Conservation (phyloP, 73 alveolate species). For the Tetrahymena elliotti region DNA sequence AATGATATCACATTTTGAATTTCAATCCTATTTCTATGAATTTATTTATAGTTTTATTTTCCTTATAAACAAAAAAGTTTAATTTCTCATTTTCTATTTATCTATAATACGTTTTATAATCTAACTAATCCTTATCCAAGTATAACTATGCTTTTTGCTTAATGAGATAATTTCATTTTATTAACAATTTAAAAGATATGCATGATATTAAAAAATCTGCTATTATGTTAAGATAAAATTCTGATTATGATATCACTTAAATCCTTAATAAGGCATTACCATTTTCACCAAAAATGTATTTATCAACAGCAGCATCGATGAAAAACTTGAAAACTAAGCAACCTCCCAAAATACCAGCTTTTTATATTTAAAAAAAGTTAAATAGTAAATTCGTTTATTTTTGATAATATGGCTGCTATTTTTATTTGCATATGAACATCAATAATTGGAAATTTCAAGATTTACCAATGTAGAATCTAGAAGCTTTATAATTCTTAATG, state of each 20-base stretch:
- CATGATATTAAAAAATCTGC: neutral
- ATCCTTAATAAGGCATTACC: neutral
- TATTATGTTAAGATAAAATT: neutral
- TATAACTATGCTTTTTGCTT: neutral
- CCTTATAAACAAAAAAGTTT: neutral
- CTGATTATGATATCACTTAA: neutral
- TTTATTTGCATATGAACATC: neutral
- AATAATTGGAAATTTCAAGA: neutral
- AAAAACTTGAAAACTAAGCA: neutral
- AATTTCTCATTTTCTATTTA: neutral
- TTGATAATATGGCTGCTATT: neutral
- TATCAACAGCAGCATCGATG: constrained; percentile 2
- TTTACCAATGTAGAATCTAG: neutral
- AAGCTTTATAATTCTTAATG: neutral
- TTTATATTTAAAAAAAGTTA: neutral
- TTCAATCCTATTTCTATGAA: neutral
- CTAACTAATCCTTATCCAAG: neutral
- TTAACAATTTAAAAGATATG: neutral
- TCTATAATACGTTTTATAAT: neutral
- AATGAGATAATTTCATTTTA: too few relatives aligned
- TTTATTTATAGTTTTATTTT: too few relatives aligned
- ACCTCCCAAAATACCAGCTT: neutral
- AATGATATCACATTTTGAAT: neutral
- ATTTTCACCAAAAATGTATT: neutral
- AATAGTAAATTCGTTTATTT: neutral